phyloP scores from a whole-genome alignment of 352 stramenopile genomes.

The Aphanomyces stellatus region DNA sequence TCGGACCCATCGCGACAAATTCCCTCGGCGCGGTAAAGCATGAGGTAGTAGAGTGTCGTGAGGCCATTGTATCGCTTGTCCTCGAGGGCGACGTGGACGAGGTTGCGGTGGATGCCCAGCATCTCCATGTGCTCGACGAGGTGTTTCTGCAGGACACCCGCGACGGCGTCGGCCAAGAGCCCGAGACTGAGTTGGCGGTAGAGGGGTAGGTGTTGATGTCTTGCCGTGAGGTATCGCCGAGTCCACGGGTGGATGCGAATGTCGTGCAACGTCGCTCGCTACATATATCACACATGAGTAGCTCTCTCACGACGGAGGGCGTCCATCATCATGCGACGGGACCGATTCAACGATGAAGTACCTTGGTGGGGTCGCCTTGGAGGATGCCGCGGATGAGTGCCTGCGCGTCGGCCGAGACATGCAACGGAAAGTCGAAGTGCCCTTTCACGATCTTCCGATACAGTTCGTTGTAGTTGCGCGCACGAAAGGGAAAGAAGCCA shows the following conservation, averaged over 20 bases:
- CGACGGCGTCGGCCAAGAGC: neutral
- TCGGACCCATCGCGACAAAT: conserved; percentile 2
- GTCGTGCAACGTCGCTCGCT: conserved; percentile 27
- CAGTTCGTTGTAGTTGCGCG: conserved; percentile 26
- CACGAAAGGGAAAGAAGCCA: conserved; percentile 23
- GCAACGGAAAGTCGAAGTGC: conserved; percentile 17
- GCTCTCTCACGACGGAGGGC: too few relatives aligned
- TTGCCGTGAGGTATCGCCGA: neutral
- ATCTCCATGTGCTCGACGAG: conserved; percentile 22
- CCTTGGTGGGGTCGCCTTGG: conserved; percentile 31
- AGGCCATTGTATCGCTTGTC: conserved; percentile 19
- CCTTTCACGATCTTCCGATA: conserved; percentile 31
- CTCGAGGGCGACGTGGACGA: neutral
- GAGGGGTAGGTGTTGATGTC: conserved; percentile 2
- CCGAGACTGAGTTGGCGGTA: conserved; percentile 13
- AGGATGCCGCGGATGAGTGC: conserved; percentile 39
- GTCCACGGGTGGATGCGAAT: conserved; percentile 40
- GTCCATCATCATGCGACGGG: too few relatives aligned
- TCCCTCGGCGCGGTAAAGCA: conserved; percentile 5
- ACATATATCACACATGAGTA: too few relatives aligned
- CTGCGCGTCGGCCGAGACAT: conserved; percentile 34
- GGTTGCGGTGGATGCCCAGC: conserved; percentile 2
- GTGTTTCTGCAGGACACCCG: neutral
- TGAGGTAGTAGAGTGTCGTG: conserved; percentile 22
- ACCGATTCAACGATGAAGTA: too few relatives aligned